phyloP scores from a whole-genome alignment of 2,329 filamentous ascomycete genomes.

The Trichoderma atroviride region DNA sequence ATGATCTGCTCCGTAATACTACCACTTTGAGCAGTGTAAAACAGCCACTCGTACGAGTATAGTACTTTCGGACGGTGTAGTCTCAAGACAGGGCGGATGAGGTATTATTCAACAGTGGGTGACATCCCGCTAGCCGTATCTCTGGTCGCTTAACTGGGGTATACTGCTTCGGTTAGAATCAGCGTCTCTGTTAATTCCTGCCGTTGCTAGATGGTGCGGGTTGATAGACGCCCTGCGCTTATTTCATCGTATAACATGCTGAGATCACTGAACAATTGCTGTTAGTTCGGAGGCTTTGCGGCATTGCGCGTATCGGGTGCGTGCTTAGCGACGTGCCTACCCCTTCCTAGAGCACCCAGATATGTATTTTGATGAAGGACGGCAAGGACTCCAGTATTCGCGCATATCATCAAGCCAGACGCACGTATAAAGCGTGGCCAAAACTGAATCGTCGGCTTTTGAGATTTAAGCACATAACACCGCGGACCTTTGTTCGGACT shows the following conservation, averaged over 20 bases:
- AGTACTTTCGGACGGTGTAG: neutral
- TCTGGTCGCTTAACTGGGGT: conserved; percentile 7
- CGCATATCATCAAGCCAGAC: neutral
- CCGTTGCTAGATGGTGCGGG: neutral
- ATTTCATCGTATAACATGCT: neutral
- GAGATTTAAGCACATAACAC: neutral
- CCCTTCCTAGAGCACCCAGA: neutral
- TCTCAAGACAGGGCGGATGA: neutral
- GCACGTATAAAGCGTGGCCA: neutral
- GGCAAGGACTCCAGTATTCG: neutral
- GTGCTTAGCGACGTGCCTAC: neutral
- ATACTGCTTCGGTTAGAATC: neutral
- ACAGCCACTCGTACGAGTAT: neutral
- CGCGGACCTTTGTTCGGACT: neutral
- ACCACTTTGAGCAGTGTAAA: neutral
- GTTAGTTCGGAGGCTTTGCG: neutral
- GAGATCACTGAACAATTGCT: neutral
- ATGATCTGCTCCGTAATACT: conserved; percentile 7
- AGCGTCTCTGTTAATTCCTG: neutral
- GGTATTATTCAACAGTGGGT: conserved; percentile 16
- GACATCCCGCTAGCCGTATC: conserved; percentile 22
- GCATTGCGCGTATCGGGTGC: neutral
- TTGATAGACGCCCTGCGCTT: neutral
- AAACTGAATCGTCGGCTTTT: conserved; percentile 5
- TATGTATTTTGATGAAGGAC: neutral